These are phyloP conservation scores for Dothideomycetidae sp. DNA, from an alignment of 2,329 filamentous ascomycete genomes.

Conservation along the genomic window DNA sequence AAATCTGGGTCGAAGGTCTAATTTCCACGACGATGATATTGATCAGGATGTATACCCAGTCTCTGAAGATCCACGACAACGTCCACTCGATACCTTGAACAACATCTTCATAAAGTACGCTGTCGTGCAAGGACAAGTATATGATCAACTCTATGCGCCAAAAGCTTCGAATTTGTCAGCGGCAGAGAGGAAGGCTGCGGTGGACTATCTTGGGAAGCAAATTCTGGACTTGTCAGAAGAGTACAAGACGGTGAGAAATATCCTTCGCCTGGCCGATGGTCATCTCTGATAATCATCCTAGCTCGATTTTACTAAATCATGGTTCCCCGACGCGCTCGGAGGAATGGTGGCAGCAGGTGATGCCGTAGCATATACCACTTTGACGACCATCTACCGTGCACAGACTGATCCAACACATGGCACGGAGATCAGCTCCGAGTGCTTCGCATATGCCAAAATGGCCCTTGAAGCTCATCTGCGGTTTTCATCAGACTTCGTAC, in stretches of 20 bases:
- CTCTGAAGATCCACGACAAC: conserved; percentile 6
- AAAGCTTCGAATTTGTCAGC: not conserved
- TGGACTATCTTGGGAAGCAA: conserved; percentile 3
- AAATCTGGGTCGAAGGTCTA: conserved; percentile 9
- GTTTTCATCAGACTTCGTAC: conserved; percentile 10
- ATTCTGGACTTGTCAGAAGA: conserved; percentile 2
- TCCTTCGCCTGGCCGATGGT: conserved; percentile 1
- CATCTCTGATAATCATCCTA: too few species aligned
- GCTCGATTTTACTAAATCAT: conserved; percentile 6
- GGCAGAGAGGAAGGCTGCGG: conserved; percentile 3
- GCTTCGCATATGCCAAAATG: conserved; percentile 11
- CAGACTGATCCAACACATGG: conserved; percentile 10
- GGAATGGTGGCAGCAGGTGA: conserved; percentile 9
- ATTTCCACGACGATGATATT: conserved; percentile 11
- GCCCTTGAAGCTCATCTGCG: conserved; percentile 11
- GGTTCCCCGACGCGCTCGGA: conserved; percentile 7
- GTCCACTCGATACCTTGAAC: conserved; percentile 9
- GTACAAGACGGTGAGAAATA: conserved; percentile 6
- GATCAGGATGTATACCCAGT: conserved; percentile 7
- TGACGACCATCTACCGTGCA: conserved; percentile 12
- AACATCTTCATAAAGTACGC: conserved; percentile 8
- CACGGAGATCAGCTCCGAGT: conserved; percentile 13
- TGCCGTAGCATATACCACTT: conserved; percentile 12
- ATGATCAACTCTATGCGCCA: conserved; percentile 10
- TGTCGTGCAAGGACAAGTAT: conserved; percentile 6